Conservation (phyloP, 108 stramenopile genomes). For the Skeletonema potamos region DNA sequence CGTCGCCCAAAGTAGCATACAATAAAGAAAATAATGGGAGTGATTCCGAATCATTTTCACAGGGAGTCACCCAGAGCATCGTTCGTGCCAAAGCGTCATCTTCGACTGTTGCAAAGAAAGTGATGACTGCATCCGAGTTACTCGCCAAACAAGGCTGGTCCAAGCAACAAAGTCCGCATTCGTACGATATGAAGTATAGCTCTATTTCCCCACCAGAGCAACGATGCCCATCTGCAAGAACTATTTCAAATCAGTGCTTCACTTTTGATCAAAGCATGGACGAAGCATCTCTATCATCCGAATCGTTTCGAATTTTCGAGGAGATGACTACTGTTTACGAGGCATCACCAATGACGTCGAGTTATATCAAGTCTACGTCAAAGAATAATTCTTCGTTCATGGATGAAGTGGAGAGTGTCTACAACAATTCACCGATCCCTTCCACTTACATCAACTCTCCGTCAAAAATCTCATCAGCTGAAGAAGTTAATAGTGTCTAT, state of each 20-base stretch:
- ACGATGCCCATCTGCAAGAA: conserved; percentile 3
- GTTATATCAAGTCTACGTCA: conserved; percentile 7
- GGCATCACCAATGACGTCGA: conserved; percentile 7
- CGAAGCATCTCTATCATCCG: conserved; percentile 7
- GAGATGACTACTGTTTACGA: conserved; percentile 14
- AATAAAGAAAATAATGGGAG: neutral
- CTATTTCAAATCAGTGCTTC: neutral
- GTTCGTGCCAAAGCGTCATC: neutral
- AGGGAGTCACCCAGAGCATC: neutral
- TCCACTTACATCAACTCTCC: neutral
- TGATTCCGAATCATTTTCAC: neutral
- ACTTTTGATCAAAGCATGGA: conserved; percentile 9
- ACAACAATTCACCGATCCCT: neutral
- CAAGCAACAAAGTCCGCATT: neutral
- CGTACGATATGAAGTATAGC: conserved; percentile 13
- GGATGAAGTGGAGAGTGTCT: neutral
- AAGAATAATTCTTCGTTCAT: neutral
- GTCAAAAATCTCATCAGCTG: neutral
- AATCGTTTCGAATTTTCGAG: conserved; percentile 4
- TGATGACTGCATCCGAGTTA: neutral
- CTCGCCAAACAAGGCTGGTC: neutral
- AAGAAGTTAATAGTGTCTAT: neutral
- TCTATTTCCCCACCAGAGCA: neutral
- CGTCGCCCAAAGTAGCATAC: neutral
- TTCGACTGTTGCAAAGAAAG: neutral